phyloP scores from a whole-genome alignment of 163 green algal species.

The Chlorella variabilis region DNA sequence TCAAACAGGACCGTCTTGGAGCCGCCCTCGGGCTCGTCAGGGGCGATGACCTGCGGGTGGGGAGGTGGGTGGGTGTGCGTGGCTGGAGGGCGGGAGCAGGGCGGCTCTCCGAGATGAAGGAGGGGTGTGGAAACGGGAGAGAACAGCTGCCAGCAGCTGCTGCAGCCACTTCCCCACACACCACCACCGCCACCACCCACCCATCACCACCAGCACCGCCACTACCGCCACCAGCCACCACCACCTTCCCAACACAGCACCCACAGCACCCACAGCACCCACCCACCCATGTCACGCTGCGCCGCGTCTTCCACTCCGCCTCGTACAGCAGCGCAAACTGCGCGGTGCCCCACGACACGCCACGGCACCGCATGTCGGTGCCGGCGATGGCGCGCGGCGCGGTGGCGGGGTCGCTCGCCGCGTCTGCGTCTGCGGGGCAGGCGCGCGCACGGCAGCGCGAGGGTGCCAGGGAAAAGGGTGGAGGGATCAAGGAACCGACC shows the following conservation, averaged over 20 bases:
- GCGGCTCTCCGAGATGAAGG: too few relatives aligned
- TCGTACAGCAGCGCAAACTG: slow-evolving; percentile 92
- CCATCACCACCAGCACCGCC: too few relatives aligned
- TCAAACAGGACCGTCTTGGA: slow-evolving; percentile 81
- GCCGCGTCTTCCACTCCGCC: slow-evolving; percentile 86
- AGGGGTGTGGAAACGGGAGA: too few relatives aligned
- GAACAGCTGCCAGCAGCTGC: too few relatives aligned
- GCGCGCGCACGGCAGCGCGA: neutral
- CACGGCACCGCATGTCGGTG: slow-evolving; percentile 85
- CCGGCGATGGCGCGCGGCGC: slow-evolving; percentile 53
- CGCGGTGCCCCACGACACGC: slow-evolving; percentile 60
- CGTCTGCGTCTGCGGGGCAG: slow-evolving; percentile 47
- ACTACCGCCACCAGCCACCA: too few relatives aligned
- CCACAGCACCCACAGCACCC: too few relatives aligned
- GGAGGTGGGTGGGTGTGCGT: neutral
- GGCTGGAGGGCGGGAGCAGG: neutral
- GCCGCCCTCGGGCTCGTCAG: slow-evolving; percentile 49
- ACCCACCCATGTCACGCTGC: slow-evolving; percentile 58
- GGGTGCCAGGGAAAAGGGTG: neutral
- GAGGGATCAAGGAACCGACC: neutral
- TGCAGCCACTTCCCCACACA: too few relatives aligned
- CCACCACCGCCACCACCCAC: too few relatives aligned
- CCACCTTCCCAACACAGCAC: neutral
- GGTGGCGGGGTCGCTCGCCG: slow-evolving; percentile 31
- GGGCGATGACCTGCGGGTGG: slow-evolving; percentile 54